A percentile compares a stretch with the other conserved stretches of the same genome.
Conservation (phyloP, 495 filamentous ascomycete species). For the Xylaria acuta region DNA sequence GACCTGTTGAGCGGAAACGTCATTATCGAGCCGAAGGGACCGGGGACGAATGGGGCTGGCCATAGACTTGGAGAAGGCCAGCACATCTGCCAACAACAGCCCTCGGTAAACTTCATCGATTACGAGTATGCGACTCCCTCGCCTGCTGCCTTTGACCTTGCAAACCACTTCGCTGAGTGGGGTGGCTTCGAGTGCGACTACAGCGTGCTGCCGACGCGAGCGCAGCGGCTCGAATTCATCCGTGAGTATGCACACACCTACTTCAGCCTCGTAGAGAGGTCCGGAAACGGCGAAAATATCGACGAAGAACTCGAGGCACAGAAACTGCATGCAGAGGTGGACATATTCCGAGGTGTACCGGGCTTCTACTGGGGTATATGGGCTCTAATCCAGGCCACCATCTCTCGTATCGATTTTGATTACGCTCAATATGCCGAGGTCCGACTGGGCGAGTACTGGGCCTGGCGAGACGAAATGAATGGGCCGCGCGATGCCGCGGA, state of each 20-base stretch:
- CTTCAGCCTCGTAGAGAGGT: conserved; percentile 44
- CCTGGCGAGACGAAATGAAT: conserved; percentile 80
- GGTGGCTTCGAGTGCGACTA: conserved; percentile 95
- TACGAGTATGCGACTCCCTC: conserved; percentile 97
- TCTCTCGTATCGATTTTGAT: conserved; percentile 96
- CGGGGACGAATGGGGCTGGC: conserved; percentile 37
- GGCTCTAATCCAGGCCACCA: conserved; percentile 94
- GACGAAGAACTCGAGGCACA: conserved; percentile 65
- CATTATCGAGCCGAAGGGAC: conserved; percentile 63
- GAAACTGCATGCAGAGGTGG: conserved; percentile 76
- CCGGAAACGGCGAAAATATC: conserved; percentile 47
- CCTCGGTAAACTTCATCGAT: conserved; percentile 87
- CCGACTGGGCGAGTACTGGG: conserved; percentile 91
- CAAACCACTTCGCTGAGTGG: conserved; percentile 99
- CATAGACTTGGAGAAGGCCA: conserved; percentile 23
- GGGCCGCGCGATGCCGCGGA: conserved; percentile 62
- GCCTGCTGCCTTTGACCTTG: conserved; percentile 95
- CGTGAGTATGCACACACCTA: conserved; percentile 76
- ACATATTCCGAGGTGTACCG: conserved; percentile 85
- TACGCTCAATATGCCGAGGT: conserved; percentile 91
- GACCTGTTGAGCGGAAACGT: conserved; percentile 95
- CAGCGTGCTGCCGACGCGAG: conserved; percentile 77
- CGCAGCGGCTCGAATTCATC: conserved; percentile 81
- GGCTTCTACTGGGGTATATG: conserved; percentile 93
- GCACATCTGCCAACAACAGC: conserved; percentile 39